These are phyloP conservation scores for Carpinus viminea DNA, from an alignment of 306 rosid genomes.

Conservation along the genomic window DNA sequence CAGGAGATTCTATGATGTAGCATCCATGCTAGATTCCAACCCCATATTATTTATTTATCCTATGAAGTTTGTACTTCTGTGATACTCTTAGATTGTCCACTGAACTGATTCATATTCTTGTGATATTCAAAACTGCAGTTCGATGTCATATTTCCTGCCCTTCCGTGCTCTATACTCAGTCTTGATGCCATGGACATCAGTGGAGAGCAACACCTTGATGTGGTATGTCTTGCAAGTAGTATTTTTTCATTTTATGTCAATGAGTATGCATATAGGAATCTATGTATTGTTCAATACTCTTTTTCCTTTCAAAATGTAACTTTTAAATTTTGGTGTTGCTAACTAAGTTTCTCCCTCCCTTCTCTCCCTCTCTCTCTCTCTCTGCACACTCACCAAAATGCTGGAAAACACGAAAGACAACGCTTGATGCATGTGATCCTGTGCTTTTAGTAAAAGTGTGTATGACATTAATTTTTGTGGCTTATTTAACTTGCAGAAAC, in stretches of 20 bases:
- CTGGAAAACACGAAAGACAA: neutral
- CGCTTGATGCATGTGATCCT: neutral
- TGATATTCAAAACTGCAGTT: constrained; percentile 68
- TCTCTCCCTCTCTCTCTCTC: neutral
- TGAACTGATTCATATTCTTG: constrained; percentile 14
- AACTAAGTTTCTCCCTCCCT: constrained; percentile 9
- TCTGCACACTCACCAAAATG: neutral
- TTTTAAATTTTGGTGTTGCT: neutral
- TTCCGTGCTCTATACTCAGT: constrained; percentile 92
- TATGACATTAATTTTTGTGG: neutral
- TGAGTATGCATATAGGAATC: neutral
- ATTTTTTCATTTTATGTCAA: neutral
- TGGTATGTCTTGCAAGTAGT: constrained; percentile 53
- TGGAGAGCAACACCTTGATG: constrained; percentile 97
- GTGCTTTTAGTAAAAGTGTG: neutral
- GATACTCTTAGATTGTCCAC: neutral
- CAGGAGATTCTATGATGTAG: neutral
- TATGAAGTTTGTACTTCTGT: neutral
- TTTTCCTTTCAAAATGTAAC: neutral
- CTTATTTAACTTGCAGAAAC: constrained; percentile 59
- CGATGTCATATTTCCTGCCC: constrained; percentile 95
- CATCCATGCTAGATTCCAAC: neutral
- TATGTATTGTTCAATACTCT: neutral
- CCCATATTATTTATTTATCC: neutral
- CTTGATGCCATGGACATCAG: constrained; percentile 98